phyloP scores from a whole-genome alignment of 306 rosid genomes.

The Prunus mume region DNA sequence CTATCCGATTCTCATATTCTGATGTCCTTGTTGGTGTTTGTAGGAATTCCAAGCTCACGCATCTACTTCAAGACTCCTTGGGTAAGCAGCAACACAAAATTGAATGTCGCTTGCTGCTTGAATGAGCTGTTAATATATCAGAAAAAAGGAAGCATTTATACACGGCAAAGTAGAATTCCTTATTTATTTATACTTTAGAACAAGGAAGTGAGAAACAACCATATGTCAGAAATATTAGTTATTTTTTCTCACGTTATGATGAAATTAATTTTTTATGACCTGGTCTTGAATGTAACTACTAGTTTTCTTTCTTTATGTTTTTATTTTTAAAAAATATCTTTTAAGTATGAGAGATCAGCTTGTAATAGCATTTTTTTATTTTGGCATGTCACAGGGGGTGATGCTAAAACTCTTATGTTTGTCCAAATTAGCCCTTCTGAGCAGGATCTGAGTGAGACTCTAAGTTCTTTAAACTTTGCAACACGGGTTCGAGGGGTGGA shows the following conservation, averaged over 20 bases:
- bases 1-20: not conserved
- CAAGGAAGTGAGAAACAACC: not conserved
- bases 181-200: not conserved
- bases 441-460: conserved; percentile 19
- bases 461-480: conserved; percentile 23
- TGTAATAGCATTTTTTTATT: not conserved
- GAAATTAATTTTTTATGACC: no score
- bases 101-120: not conserved
- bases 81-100: conserved; percentile 6
- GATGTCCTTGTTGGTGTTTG: not conserved
- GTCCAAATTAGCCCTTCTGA: conserved; percentile 28
- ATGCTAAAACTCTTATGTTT: conserved; percentile 32
- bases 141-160: not conserved
- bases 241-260: no score
- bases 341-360: not conserved
- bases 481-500: conserved; percentile 19
- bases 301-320: no score
- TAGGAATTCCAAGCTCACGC: conserved; percentile 31
- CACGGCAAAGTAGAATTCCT: not conserved
- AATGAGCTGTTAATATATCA: not conserved
- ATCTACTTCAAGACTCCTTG: conserved; percentile 27
- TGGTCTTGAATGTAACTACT: no score
- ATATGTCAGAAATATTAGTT: no score
- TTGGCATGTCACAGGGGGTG: conserved; percentile 20
- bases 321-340: no score